Base-by-base conservation (phyloP, 768 basidiomycete genomes). In the Collybiopsis luxurians region DNA sequence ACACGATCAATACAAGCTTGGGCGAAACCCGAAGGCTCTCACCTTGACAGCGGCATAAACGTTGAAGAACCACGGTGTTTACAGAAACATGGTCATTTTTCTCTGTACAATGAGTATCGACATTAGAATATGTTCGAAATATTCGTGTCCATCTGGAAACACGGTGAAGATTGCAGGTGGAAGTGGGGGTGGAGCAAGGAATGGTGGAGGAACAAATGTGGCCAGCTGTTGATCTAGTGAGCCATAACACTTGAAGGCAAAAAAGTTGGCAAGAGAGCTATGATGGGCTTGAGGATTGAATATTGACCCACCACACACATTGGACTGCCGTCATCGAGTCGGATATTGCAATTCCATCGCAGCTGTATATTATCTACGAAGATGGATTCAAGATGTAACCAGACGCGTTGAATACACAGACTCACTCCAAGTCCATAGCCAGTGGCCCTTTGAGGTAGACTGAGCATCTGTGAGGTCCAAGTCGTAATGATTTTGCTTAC, bases 331-430 rank as follows among this genome's bases (percentile, higher is more conserved):
- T 81, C 78, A 30, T 78, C 76, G 2, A 79, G 67, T 0, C 67
- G 71, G 2, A 68, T 67, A 0, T 75, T 72, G 61, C 78, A 79
- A 57, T 81, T 78, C 79, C 79, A 81, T 26, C 72, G 74, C 3
- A 81, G 55, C 6, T 67, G 59, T n/a, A 73, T 66, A 13, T 67
- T 63, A 17, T 61, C 65, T 34, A 34, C 13, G 31, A 34, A n/a
- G n/a, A 6, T 34, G 31, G 31, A 13, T 34, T 13, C 6, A 13
- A 34, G 6, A 13, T 6, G 31, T 13, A 6, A 34, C 13, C 31
- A 5, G 31, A 13, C 5, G 31, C 6, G 31, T 13, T 34, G 6
- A 34, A 34, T 13, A 34, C 5, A 34, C 5, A 13, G 13, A 6
- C 31, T 34, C 31, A 34, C 31, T 34, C 44, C 74, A 68, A 21